phyloP scores from a whole-genome alignment of 2,329 filamentous ascomycete species.

The Apiospora malaysiana region DNA sequence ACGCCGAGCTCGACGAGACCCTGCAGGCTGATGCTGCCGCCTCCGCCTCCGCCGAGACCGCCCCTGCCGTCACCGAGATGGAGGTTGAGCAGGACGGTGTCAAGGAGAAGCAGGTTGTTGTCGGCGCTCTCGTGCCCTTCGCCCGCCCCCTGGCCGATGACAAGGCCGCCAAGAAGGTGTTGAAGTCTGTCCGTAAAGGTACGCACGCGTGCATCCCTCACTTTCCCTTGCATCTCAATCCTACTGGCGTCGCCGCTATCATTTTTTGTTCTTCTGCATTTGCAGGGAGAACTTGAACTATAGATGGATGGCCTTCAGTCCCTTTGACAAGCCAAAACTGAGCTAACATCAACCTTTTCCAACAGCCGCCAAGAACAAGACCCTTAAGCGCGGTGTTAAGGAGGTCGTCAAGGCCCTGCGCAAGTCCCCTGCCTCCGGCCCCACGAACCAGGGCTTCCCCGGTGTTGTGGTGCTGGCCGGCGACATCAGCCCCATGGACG shows the following conservation, averaged over 20 bases:
- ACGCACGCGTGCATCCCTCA: slow-evolving; percentile 38
- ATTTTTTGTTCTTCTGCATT: slow-evolving; percentile 22
- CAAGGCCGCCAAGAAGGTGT: slow-evolving; percentile 71
- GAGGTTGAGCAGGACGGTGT: slow-evolving; percentile 52
- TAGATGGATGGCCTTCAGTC: not conserved
- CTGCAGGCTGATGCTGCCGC: slow-evolving; percentile 59
- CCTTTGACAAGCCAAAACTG: slow-evolving; percentile 25
- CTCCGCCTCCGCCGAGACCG: slow-evolving; percentile 49
- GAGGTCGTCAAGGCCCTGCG: slow-evolving; percentile 98
- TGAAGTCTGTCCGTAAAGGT: slow-evolving; percentile 64
- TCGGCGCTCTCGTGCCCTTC: slow-evolving; percentile 78
- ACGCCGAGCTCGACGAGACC: slow-evolving; percentile 69
- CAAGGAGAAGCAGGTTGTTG: slow-evolving; percentile 52
- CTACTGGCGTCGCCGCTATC: not conserved
- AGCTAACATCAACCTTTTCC: slow-evolving; percentile 29
- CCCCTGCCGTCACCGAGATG: slow-evolving; percentile 46
- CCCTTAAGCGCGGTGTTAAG: slow-evolving; percentile 97
- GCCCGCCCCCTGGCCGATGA: slow-evolving; percentile 81
- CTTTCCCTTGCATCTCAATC: slow-evolving; percentile 20
- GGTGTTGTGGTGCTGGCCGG: slow-evolving; percentile 90
- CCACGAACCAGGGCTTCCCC: slow-evolving; percentile 67
- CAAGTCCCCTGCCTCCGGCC: slow-evolving; percentile 79
- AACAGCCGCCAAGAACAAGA: slow-evolving; percentile 90
- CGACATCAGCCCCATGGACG: slow-evolving; percentile 98
- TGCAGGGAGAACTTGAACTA: slow-evolving; percentile 5